Base-by-base conservation (phyloP, 768 basidiomycete genomes). In the Leccinum uliginosum region DNA sequence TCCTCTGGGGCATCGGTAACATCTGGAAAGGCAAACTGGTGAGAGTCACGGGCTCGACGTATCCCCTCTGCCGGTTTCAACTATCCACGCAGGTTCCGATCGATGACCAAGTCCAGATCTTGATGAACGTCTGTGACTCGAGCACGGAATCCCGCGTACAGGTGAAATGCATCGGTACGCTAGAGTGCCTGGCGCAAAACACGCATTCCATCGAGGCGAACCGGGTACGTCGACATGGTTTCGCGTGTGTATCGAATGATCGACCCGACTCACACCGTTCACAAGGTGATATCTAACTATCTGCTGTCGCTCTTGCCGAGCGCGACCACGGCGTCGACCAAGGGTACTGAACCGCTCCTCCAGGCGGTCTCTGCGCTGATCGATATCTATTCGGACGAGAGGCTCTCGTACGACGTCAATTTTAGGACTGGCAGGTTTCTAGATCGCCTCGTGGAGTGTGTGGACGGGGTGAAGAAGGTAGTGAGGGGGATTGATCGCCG, bases 301-400 rank as follows among this genome's bases (percentile, higher is more conserved):
- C 66, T 92, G 12, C 65, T 93, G n/a, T 82, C 83, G 17, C 71
- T 87, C 19, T 74, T 90, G 14, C 82, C 85, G 6, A 74, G 75
- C 4, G 63, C 71, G 5, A 59, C 60, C 11, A 64, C 68, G 0
- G 67, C 76, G 1, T 75, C 81, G 6, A 66, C 76, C 21, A 72
- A 75, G 53, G 80, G 78, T 53, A 80, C 83, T 0, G 91, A 94
- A 67, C 80, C 87, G 0, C 76, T 89, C 52, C 78, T 97, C 24
- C 91, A 94, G 64, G 83, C 84, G 1, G 76, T 82, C 9, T 92
- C 93, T 14, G 89, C 89, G 24, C 75, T 97, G 46, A 90, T 97
- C 56, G 94, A 97, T 68, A 91, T 96, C 51, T 98, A 89, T 70
- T 91, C 93, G 4, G 94, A 98, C 73, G 94, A 98, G 72, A 78